Evolutionary conservation across 1,284 basidiomycete species (phyloP).

Genomic region (Amylostereum chailletii): DNA sequence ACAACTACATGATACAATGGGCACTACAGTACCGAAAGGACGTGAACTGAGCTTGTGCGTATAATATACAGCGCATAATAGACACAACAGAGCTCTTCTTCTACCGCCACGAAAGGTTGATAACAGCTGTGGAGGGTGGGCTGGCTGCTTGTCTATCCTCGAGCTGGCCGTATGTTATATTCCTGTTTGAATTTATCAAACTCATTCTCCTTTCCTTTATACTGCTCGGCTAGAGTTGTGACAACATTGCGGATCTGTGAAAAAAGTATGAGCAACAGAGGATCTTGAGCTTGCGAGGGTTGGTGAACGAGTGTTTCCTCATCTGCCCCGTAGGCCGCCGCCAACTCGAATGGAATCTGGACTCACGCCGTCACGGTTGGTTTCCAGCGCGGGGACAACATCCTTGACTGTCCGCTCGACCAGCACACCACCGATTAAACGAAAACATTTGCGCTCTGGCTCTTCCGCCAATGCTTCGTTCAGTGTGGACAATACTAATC

Average conservation of each 20-base stretch:
- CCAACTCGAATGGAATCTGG: neutral
- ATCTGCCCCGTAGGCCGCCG: too few relatives aligned
- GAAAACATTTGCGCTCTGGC: constrained; percentile 91
- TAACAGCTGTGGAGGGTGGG: too few relatives aligned
- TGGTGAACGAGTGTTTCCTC: too few relatives aligned
- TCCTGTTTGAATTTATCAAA: constrained; percentile 79
- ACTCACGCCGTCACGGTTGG: constrained; percentile 76
- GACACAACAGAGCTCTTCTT: neutral
- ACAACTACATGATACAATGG: too few relatives aligned
- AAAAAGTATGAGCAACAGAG: constrained; percentile 4
- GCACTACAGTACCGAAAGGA: too few relatives aligned
- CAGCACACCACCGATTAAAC: constrained; percentile 91
- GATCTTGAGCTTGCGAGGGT: neutral
- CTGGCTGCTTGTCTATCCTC: neutral
- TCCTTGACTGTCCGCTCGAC: constrained; percentile 96
- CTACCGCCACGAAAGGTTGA: too few relatives aligned
- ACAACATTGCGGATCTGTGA: constrained; percentile 74
- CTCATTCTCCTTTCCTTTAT: constrained; percentile 82
- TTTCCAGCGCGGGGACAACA: constrained; percentile 84
- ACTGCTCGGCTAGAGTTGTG: constrained; percentile 69
- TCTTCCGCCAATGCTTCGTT: constrained; percentile 71
- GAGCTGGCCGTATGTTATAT: constrained; percentile 66
- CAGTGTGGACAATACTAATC: constrained; percentile 85
- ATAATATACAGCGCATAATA: neutral
- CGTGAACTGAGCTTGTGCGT: neutral